Evolutionary conservation across 345 rosid species (phyloP), one percentile per base, ranked within the genome.

Genomic region (Melaleuca alternifolia): DNA sequence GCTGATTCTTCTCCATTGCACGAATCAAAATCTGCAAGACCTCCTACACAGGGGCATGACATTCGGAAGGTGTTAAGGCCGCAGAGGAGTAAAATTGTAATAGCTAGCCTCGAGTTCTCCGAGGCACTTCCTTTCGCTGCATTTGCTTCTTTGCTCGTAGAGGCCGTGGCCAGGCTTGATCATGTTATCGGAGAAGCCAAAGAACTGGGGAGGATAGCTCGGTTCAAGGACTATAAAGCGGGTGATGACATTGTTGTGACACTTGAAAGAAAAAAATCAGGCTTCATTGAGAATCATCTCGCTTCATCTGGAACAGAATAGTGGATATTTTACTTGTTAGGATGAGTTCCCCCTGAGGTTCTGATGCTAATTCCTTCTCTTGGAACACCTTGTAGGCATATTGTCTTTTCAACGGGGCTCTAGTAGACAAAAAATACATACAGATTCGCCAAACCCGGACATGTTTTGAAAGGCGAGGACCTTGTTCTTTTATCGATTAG

Each of bases 81-180:
- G 12, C 96, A 95, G 59, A 50, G 92, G 89, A 93, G 96, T 57
- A 94, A 93, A 87, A 90, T 93, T 8, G 95, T 93, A 5, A 86
- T 94, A 84, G 93, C 94, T 3, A 92, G 94, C 41, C 91, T 95
- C 0, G 97, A 95, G 83, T 96, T 96, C 90, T 93, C 95, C 4
- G 96, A 95, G 84, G 98, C 98, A n/a, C 94, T 96, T 62, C 99
- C 99, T 1, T 94, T 96, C 16, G 95, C 98, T 13, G 97, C 97
- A 50, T 96, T 96, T 85, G 98, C 96, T 14, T 94, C 97, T 37
- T 86, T 94, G 90, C 91, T 96, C 7, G 93, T 93, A 89, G 97
- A 96, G 85, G 90, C 93, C 50, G 95, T 95, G 51, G 97, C 96
- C 7, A 92, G 94, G 92, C 95, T 96, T 10, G 98, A 95, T 81